phyloP scores from a whole-genome alignment of 495 filamentous ascomycete species.

The Hyaloscypha finlandica region DNA sequence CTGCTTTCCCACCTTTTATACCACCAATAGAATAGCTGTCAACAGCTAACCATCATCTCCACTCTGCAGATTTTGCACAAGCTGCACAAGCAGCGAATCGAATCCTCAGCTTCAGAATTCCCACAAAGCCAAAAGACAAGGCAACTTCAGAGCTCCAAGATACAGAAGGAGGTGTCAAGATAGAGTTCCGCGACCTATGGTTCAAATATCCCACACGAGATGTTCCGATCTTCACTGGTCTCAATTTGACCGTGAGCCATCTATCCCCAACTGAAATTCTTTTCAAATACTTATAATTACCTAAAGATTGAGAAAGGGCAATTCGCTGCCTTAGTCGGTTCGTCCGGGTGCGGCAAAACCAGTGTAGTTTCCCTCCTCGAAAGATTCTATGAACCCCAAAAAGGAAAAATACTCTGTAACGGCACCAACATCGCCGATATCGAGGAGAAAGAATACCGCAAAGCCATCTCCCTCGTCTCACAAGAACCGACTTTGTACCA shows the following conservation, averaged over 20 bases:
- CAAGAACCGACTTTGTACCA: slow-evolving; percentile 58
- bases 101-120: slow-evolving; percentile 39
- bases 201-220: slow-evolving; percentile 59
- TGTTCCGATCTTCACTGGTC: slow-evolving; percentile 45
- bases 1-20: too few relatives aligned
- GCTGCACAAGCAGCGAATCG: slow-evolving; percentile 55
- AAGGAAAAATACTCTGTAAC: slow-evolving; percentile 36
- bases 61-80: slow-evolving; percentile 49
- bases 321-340: slow-evolving; percentile 62
- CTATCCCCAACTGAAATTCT: slow-evolving; percentile 45
- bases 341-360: slow-evolving; percentile 63
- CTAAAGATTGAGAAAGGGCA: slow-evolving; percentile 50
- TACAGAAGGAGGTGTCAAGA: slow-evolving; percentile 45
- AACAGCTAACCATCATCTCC: too few relatives aligned
- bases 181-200: slow-evolving; percentile 54
- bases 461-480: slow-evolving; percentile 53
- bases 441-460: slow-evolving; percentile 50
- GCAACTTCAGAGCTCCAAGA: slow-evolving; percentile 26
- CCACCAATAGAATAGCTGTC: too few relatives aligned
- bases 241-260: slow-evolving; percentile 26
- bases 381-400: slow-evolving; percentile 53
- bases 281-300: slow-evolving; percentile 31
- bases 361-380: slow-evolving; percentile 62
- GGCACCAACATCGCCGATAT: slow-evolving; percentile 36
- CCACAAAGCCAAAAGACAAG: neutral